Conservation (phyloP, 2,329 filamentous ascomycete species). For the Fusarium foetens region DNA sequence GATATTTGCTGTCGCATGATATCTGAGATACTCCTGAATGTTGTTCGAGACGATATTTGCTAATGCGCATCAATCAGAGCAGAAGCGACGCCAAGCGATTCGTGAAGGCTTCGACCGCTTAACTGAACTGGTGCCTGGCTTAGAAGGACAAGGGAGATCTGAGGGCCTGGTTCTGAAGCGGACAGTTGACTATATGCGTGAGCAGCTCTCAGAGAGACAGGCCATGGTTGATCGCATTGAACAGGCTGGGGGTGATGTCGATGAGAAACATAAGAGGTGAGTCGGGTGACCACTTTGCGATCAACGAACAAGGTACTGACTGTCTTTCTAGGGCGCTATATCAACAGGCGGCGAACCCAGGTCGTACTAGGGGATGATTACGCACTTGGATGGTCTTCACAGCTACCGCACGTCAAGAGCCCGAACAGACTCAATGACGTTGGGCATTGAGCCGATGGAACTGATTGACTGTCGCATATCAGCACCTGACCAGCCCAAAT, state of each 20-base stretch:
- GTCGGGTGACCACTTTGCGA: slow-evolving; percentile 26
- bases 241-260: slow-evolving; percentile 66
- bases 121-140: slow-evolving; percentile 80
- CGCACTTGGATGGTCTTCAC: neutral
- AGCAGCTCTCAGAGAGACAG: slow-evolving; percentile 68
- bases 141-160: slow-evolving; percentile 84
- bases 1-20: neutral
- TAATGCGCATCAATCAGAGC: slow-evolving; percentile 48
- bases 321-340: slow-evolving; percentile 30
- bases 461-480: neutral
- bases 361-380: slow-evolving; percentile 31
- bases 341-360: slow-evolving; percentile 29
- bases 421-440: neutral
- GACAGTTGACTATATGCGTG: slow-evolving; percentile 72
- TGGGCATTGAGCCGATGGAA: neutral
- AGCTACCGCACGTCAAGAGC: neutral
- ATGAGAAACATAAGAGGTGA: slow-evolving; percentile 58
- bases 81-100: slow-evolving; percentile 70
- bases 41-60: neutral
- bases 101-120: slow-evolving; percentile 85
- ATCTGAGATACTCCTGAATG: neutral
- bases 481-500: neutral
- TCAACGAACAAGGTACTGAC: slow-evolving; percentile 15
- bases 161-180: slow-evolving; percentile 84
- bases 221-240: slow-evolving; percentile 68